Evolutionary conservation across 352 stramenopile genomes (phyloP).

Genomic region (Phytophthora pluvialis): DNA sequence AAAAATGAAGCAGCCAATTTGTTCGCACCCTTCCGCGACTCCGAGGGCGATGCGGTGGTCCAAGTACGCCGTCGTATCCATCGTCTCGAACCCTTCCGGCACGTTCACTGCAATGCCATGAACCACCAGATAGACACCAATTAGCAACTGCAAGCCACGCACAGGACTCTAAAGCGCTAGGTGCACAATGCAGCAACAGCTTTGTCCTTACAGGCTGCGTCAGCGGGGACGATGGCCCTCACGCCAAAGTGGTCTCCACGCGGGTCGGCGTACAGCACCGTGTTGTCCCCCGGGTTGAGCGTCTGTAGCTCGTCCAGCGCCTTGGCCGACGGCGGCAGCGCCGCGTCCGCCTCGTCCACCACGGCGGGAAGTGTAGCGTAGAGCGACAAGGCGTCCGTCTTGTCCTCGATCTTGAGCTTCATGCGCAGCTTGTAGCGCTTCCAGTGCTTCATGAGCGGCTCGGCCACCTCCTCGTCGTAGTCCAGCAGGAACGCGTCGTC

Average conservation of each 20-base stretch:
- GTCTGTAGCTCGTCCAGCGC: conserved; percentile 29
- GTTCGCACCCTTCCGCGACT: conserved; percentile 71
- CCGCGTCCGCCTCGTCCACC: conserved; percentile 39
- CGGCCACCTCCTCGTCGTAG: conserved; percentile 65
- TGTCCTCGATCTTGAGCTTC: conserved; percentile 80
- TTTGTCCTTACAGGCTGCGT: conserved; percentile 37
- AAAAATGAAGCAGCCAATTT: conserved; percentile 1
- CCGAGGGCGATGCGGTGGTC: conserved; percentile 76
- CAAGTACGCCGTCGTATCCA: conserved; percentile 55
- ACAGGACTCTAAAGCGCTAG: neutral
- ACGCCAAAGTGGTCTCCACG: conserved; percentile 70
- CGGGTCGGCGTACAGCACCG: conserved; percentile 65
- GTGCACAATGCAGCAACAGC: neutral
- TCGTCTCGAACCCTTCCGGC: conserved; percentile 47
- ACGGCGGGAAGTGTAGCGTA: conserved; percentile 59
- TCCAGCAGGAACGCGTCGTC: conserved; percentile 77
- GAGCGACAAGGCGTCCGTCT: conserved; percentile 53
- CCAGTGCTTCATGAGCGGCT: conserved; percentile 81
- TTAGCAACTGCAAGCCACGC: conserved; percentile 4
- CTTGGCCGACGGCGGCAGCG: conserved; percentile 24
- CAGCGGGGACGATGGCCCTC: conserved; percentile 56
- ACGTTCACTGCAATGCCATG: conserved; percentile 50
- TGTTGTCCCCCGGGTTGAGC: conserved; percentile 48
- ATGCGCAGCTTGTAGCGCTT: conserved; percentile 90
- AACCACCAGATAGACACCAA: neutral